Evolutionary conservation across 805 yeast genomes (phyloP).

Genomic region (Kuraishia capsulata): DNA sequence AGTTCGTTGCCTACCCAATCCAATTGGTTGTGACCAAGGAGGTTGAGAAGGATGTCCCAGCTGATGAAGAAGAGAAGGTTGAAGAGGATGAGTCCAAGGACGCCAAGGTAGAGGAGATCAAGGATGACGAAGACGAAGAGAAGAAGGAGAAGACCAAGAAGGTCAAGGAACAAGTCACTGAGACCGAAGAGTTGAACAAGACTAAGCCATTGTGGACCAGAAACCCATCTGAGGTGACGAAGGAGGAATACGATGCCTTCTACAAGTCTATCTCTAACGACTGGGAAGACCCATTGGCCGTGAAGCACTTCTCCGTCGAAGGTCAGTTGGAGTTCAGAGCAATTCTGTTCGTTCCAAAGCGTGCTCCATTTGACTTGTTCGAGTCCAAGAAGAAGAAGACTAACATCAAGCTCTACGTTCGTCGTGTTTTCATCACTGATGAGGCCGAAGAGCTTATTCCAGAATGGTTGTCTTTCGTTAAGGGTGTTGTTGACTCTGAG

Average conservation of each 20-base stretch:
- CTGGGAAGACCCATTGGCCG: slow-evolving; percentile 99
- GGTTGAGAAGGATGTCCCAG: slow-evolving; percentile 96
- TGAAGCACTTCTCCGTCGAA: slow-evolving; percentile 98
- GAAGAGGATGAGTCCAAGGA: slow-evolving; percentile 33
- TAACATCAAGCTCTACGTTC: slow-evolving; percentile 97
- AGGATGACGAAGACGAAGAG: slow-evolving; percentile 61
- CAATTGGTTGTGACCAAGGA: slow-evolving; percentile 98
- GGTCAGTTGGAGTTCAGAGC: slow-evolving; percentile 99
- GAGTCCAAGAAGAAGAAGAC: slow-evolving; percentile 98
- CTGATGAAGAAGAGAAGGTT: slow-evolving; percentile 53
- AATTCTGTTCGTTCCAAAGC: slow-evolving; percentile 92
- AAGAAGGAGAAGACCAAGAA: slow-evolving; percentile 75
- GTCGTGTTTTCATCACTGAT: slow-evolving; percentile 99
- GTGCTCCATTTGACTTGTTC: slow-evolving; percentile 98
- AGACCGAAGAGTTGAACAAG: slow-evolving; percentile 97
- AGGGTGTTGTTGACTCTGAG: slow-evolving; percentile 99
- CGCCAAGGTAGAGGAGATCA: slow-evolving; percentile 66
- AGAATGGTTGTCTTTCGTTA: slow-evolving; percentile 95
- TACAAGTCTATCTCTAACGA: slow-evolving; percentile 98
- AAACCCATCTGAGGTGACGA: slow-evolving; percentile 94
- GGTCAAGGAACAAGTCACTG: slow-evolving; percentile 87
- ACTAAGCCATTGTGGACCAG: slow-evolving; percentile 99
- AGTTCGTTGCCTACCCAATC: slow-evolving; percentile 98
- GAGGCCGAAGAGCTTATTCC: slow-evolving; percentile 99
- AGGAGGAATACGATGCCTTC: slow-evolving; percentile 98